These are phyloP conservation scores for Termitomyces eurrhizus DNA, from an alignment of 768 basidiomycete genomes.

Conservation along the genomic window DNA sequence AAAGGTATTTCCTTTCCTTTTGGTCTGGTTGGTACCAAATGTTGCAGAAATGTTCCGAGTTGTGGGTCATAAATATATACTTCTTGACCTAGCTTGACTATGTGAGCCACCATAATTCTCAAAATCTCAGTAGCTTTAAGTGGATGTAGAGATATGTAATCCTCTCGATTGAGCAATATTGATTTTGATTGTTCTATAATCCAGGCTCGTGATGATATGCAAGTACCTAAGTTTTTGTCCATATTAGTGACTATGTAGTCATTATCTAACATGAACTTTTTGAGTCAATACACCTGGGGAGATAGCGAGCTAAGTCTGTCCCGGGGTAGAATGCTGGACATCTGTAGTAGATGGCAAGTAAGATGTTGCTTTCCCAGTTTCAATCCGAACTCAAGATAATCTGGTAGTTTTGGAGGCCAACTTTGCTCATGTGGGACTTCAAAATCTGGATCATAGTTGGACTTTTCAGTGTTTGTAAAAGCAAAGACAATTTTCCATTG, in stretches of 20 bases:
- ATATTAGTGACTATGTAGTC: background rate
- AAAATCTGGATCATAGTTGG: background rate
- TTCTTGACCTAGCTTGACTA: background rate
- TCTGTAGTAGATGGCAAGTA: background rate
- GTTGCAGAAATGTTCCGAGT: background rate
- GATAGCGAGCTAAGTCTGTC: background rate
- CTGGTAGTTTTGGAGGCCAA: background rate
- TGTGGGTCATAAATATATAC: background rate
- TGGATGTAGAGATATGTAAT: too few relatives aligned
- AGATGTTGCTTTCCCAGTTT: background rate
- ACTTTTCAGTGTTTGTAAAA: background rate
- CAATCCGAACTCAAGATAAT: background rate
- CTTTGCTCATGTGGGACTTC: background rate
- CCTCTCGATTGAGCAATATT: too few relatives aligned
- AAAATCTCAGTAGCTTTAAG: too few relatives aligned
- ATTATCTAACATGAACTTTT: background rate
- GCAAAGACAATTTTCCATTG: background rate
- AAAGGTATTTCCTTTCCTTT: background rate
- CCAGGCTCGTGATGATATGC: background rate
- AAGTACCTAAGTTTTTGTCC: background rate
- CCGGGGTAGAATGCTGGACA: background rate
- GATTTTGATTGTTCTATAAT: background rate
- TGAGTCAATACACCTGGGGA: background rate
- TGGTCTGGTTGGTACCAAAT: background rate
- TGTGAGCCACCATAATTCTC: too few relatives aligned